Conservation (phyloP, 257 asterid species). For the Ilex asprella region DNA sequence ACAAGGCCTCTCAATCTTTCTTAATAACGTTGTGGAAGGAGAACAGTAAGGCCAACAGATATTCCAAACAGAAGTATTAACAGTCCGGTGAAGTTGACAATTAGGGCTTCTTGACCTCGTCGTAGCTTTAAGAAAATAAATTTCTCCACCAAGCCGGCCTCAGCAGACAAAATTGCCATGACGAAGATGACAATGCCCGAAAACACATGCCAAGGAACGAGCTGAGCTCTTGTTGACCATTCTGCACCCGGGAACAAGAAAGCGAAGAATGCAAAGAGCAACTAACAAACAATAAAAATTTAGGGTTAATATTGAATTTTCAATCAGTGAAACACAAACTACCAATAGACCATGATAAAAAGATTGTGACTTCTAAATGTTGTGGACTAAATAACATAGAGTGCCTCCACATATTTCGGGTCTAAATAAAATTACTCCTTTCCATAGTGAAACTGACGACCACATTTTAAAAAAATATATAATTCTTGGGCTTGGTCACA, state of each 20-base stretch:
- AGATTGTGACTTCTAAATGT: too few species aligned
- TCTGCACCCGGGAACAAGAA: constrained; percentile 26
- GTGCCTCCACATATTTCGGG: too few species aligned
- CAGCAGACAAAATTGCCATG: constrained; percentile 41
- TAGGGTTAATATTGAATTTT: too few species aligned
- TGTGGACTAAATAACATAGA: too few species aligned
- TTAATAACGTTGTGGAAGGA: constrained; percentile 13
- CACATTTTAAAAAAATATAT: too few species aligned
- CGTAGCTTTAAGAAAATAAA: constrained; percentile 25
- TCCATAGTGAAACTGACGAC: too few species aligned
- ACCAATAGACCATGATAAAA: too few species aligned
- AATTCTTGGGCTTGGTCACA: too few species aligned
- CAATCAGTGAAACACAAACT: too few species aligned
- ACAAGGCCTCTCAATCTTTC: not conserved
- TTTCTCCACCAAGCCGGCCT: constrained; percentile 45
- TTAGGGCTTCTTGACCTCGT: constrained; percentile 32
- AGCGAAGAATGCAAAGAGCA: constrained; percentile 36
- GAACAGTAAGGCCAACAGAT: constrained; percentile 30
- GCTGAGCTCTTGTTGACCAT: constrained; percentile 21
- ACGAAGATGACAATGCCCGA: constrained; percentile 36
- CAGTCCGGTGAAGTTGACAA: constrained; percentile 49
- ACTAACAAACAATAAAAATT: constrained; percentile 19
- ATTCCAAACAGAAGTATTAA: constrained; percentile 38
- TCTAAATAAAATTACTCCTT: too few species aligned
- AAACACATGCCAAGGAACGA: constrained; percentile 45